Evolutionary conservation across 2,329 filamentous ascomycete species (phyloP).

Genomic region (Knoxdaviesia proteae): DNA sequence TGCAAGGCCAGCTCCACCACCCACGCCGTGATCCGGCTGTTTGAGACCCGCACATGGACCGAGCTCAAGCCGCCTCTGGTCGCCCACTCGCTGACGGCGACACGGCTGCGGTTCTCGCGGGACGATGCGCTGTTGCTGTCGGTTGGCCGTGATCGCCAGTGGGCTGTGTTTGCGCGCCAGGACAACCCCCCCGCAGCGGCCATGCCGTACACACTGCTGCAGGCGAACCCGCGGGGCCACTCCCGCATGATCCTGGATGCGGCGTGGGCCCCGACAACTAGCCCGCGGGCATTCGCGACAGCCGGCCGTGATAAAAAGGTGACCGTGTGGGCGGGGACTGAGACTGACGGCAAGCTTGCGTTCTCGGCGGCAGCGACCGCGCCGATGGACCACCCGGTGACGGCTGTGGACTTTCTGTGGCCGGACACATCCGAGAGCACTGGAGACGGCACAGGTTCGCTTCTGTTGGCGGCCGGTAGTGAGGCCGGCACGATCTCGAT

Average conservation of each 20-base stretch:
- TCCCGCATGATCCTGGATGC: conserved; percentile 80
- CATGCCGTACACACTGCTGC: conserved; percentile 31
- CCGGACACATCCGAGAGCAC: conserved; percentile 5
- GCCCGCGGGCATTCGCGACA: conserved; percentile 47
- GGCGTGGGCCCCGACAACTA: conserved; percentile 48
- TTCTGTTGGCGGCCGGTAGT: conserved; percentile 30
- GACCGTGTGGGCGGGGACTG: conserved; percentile 39
- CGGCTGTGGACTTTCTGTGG: conserved; percentile 46
- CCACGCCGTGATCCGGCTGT: conserved; percentile 83
- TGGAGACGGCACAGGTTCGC: conserved; percentile 8
- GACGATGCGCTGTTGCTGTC: conserved; percentile 62
- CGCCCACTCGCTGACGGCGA: conserved; percentile 76
- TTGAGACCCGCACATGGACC: conserved; percentile 72
- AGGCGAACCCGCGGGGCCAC: conserved; percentile 66
- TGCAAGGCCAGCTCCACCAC: conserved; percentile 85
- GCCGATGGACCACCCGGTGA: conserved; percentile 38
- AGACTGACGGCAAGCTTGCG: conserved; percentile 12
- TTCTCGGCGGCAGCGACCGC: conserved; percentile 34
- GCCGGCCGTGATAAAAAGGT: conserved; percentile 77
- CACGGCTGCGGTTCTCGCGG: conserved; percentile 56
- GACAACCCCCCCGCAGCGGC: conserved; percentile 6
- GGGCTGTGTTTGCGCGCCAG: conserved; percentile 54
- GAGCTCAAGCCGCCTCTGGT: conserved; percentile 65
- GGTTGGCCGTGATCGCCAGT: conserved; percentile 79
- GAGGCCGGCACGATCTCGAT: conserved; percentile 25